Conservation (phyloP, 306 rosid genomes). For the Cucumis hystrix region DNA sequence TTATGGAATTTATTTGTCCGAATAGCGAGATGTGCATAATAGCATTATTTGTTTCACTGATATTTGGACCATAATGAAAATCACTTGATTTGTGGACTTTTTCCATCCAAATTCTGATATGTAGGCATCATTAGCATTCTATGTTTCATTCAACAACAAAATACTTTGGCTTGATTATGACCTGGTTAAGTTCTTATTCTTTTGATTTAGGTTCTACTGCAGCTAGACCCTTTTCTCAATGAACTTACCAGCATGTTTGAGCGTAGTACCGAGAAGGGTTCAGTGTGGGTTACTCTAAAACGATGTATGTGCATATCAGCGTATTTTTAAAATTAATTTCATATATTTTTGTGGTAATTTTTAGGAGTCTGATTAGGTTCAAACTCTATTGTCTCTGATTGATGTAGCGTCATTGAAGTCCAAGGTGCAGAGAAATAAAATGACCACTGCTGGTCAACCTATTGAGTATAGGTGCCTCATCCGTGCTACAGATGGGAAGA, state of each 20-base stretch:
- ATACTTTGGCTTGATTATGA: not conserved
- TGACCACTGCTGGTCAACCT: constrained; percentile 44
- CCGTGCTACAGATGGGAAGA: constrained; percentile 88
- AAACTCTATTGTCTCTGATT: constrained; percentile 3
- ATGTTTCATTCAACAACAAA: not conserved
- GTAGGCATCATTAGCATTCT: not conserved
- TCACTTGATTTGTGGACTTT: not conserved
- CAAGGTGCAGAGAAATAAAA: constrained; percentile 55
- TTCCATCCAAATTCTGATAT: not conserved
- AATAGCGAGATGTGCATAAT: not conserved
- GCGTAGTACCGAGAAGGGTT: constrained; percentile 63
- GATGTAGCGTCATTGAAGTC: constrained; percentile 69
- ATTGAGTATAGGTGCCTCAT: constrained; percentile 78
- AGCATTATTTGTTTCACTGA: not conserved
- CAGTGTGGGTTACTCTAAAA: constrained; percentile 94
- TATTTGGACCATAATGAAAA: not conserved
- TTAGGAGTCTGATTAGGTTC: constrained; percentile 10
- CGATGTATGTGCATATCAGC: constrained; percentile 45
- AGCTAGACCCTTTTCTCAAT: constrained; percentile 86
- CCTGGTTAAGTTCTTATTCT: not conserved
- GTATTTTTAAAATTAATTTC: not conserved
- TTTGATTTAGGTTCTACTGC: constrained; percentile 57
- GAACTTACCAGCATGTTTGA: constrained; percentile 93
- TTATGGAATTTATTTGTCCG: not conserved
- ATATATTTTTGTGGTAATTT: not conserved